Evolutionary conservation across 441 rosid genomes (phyloP).

Genomic region (Adansonia grandidieri): DNA sequence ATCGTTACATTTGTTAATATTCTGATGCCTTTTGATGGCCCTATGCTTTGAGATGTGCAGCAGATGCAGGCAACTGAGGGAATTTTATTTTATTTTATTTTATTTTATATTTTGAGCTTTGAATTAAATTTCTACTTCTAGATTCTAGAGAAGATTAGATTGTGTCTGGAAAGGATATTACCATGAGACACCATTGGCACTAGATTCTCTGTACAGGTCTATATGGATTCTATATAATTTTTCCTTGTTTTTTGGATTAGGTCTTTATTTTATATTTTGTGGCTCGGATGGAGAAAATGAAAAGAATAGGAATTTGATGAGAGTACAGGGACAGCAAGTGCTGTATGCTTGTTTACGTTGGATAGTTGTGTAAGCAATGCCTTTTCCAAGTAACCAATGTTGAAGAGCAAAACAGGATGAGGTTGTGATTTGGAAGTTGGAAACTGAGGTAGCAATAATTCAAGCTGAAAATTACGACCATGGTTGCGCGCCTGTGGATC

Average conservation of each 20-base stretch:
- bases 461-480: slow-evolving; percentile 11
- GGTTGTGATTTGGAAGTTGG: neutral
- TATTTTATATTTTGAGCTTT: slow-evolving; percentile 10
- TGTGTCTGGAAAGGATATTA: slow-evolving; percentile 34
- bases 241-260: neutral
- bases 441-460: slow-evolving; percentile 3
- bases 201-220: slow-evolving; percentile 43
- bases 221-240: slow-evolving; percentile 20
- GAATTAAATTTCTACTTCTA: slow-evolving; percentile 4
- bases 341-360: neutral
- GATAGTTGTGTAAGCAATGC: neutral
- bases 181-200: slow-evolving; percentile 26
- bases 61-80: slow-evolving; percentile 20
- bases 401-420: neutral
- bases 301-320: neutral
- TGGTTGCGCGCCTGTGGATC: neutral
- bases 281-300: slow-evolving; percentile 16
- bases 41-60: slow-evolving; percentile 19
- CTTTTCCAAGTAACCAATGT: neutral
- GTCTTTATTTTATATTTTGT: slow-evolving; percentile 10
- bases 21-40: slow-evolving; percentile 21
- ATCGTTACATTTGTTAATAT: slow-evolving; percentile 32
- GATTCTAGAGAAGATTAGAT: slow-evolving; percentile 30
- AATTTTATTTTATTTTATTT: slow-evolving; percentile 14
- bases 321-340: neutral